Percentiles rank a stretch among this genome's conserved stretches.
Evolutionary conservation across 2,329 filamentous ascomycete genomes (phyloP).

Genomic region (Cladosporium phlei): DNA sequence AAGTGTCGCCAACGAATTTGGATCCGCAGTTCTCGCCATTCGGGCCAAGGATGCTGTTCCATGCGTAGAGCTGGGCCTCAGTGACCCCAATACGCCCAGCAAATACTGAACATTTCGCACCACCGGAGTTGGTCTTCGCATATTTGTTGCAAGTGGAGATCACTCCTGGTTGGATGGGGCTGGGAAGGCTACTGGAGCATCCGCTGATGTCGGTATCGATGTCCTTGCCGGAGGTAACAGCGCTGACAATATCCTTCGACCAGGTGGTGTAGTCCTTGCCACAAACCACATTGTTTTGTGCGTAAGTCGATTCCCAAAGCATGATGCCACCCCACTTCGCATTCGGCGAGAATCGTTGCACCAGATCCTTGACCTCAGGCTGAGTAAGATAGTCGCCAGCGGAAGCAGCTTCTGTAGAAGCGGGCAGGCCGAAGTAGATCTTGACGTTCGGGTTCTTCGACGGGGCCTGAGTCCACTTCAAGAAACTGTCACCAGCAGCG

Average conservation of each 20-base stretch:
- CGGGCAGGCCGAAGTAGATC: conserved; percentile 50
- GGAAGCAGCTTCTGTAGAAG: conserved; percentile 25
- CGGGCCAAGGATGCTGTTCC: conserved; percentile 18
- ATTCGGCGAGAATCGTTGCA: conserved; percentile 39
- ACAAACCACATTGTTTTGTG: conserved; percentile 43
- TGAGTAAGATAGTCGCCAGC: conserved; percentile 45
- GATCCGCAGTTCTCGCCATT: conserved; percentile 18
- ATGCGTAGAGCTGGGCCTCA: conserved; percentile 15
- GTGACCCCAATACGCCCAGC: conserved; percentile 12
- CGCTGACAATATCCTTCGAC: conserved; percentile 44
- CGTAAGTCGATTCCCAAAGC: conserved; percentile 54
- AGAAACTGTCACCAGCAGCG: conserved; percentile 41
- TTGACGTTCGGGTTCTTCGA: conserved; percentile 42
- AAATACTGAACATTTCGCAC: conserved; percentile 15
- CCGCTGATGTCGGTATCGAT: conserved; percentile 18
- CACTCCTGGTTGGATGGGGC: conserved; percentile 15
- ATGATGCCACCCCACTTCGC: conserved; percentile 54
- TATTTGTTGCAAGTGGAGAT: conserved; percentile 17
- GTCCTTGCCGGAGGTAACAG: conserved; percentile 17
- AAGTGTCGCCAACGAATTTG: conserved; percentile 14
- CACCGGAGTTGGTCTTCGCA: conserved; percentile 13
- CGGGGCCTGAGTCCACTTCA: conserved; percentile 39
- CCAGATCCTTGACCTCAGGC: conserved; percentile 41
- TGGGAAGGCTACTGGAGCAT: conserved; percentile 1
- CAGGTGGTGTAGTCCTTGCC: conserved; percentile 43